Evolutionary conservation across 805 yeast genomes (phyloP), one percentile per base, ranked within the genome.

Genomic region (Kluyveromyces aestuarii): DNA sequence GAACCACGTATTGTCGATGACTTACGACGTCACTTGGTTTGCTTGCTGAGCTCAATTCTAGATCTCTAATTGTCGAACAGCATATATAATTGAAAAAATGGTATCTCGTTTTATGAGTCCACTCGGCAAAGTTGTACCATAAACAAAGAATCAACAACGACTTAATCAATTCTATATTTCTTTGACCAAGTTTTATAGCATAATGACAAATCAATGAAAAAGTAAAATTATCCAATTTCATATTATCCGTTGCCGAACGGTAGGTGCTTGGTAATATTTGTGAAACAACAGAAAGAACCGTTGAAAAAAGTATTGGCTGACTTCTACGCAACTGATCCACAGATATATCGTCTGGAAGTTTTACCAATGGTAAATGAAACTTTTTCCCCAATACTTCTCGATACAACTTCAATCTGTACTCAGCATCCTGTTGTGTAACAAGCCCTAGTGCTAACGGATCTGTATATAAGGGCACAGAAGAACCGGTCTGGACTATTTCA

Each of bases 71-170:
- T 64, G 89, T 71, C 4, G 84, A 72, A 13, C 82, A 78, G 46
- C 89, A 80, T 19, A 87, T 69, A 13, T 78, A 70, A 48, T 80
- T 78, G 53, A 87, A 73, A 46, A 87, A 69, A 60, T 86, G 93
- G 54, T 82, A 81, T 44, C 95, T 77, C 49, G 95, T 78, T 56
- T 84, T 85, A 53, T 81, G 85, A 54, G 86, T 85, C 55, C 86
- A 70, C 63, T 87, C 96, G 0, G 96, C 86, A 4, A 87, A 77
- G 54, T 84, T 86, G 61, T 87, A 88, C 96, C 96, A 89, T 27
- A 82, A 64, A 25, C 84, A 75, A 46, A 84, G 69, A 6, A 86
- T 58, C 17, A 84, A 60, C 45, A 85, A 67, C 17, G 82, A 69
- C 61, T 82, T 81, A 38, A 88, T 68, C 37, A 87, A 64, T 61